These are phyloP conservation scores for Penicillium sp. DNA, from an alignment of 2,329 filamentous ascomycete species.

Conservation along the genomic window DNA sequence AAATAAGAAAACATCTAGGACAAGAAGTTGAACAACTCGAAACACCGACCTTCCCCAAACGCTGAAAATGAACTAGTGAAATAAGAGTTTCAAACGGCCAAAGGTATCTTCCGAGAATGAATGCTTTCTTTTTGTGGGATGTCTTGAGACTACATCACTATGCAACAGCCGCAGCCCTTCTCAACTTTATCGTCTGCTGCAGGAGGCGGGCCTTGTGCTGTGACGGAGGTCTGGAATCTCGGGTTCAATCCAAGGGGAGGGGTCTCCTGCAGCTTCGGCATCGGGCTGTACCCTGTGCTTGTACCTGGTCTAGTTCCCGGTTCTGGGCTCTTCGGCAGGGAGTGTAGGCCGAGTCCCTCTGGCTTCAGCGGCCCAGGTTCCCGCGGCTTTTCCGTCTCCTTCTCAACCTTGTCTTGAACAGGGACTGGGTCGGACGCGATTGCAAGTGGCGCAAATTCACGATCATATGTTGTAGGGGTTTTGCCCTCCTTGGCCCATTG, in stretches of 20 bases:
- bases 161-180: conserved; percentile 70
- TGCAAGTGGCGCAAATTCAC: conserved; percentile 80
- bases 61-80: conserved; percentile 27
- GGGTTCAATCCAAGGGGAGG: conserved; percentile 41
- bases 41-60: conserved; percentile 23
- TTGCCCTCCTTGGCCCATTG: conserved; percentile 94
- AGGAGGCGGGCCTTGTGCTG: conserved; percentile 57
- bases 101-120: conserved; percentile 2
- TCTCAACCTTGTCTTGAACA: conserved; percentile 23
- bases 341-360: conserved; percentile 25
- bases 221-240: conserved; percentile 53
- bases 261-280: conserved; percentile 52
- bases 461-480: conserved; percentile 83
- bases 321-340: conserved; percentile 39
- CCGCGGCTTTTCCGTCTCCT: conserved; percentile 17
- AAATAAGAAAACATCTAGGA: conserved; percentile 15
- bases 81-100: conserved; percentile 8
- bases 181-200: conserved; percentile 36
- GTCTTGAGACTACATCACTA: conserved; percentile 67
- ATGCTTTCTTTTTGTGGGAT: conserved; percentile 4
- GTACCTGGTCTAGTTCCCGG: conserved; percentile 42
- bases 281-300: conserved; percentile 55
- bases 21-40: conserved; percentile 11
- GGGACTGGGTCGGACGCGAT: conserved; percentile 42
- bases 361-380: conserved; percentile 21